Conservation (phyloP, 1,284 basidiomycete species). For the Heterobasidion annosum region DNA sequence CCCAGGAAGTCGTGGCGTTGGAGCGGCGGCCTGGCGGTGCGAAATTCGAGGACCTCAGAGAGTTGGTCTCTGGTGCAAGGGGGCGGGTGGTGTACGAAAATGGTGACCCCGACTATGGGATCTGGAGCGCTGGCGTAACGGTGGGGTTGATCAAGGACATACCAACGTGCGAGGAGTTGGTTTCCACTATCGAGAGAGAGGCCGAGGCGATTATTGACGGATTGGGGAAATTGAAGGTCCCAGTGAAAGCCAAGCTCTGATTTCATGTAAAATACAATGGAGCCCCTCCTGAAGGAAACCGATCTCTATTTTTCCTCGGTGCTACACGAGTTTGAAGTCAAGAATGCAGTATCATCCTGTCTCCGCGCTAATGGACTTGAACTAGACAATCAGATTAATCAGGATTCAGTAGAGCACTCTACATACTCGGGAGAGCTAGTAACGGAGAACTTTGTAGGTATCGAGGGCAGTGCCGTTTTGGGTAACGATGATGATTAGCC, state of each 20-base stretch:
- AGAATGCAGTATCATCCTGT: too few species aligned
- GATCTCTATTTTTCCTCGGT: too few species aligned
- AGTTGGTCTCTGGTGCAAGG: slow-evolving; percentile 76
- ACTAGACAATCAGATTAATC: too few species aligned
- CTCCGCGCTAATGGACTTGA: too few species aligned
- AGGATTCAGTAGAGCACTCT: too few species aligned
- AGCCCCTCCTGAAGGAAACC: too few species aligned
- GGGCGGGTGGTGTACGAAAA: slow-evolving; percentile 77
- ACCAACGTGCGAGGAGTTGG: slow-evolving; percentile 73
- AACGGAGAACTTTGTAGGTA: too few species aligned
- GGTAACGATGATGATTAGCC: too few species aligned
- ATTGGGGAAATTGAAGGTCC: slow-evolving; percentile 28
- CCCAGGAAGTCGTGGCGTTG: slow-evolving; percentile 74
- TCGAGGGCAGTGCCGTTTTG: too few species aligned
- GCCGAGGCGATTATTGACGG: slow-evolving; percentile 65
- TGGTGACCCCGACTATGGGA: slow-evolving; percentile 82
- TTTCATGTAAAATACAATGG: neutral
- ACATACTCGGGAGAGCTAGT: too few species aligned
- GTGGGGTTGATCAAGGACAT: slow-evolving; percentile 84
- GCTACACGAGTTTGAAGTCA: too few species aligned
- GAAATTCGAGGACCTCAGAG: slow-evolving; percentile 80
- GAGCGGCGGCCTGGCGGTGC: slow-evolving; percentile 78
- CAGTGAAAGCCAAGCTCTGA: slow-evolving; percentile 24
- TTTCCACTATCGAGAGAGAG: slow-evolving; percentile 69
- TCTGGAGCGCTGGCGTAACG: slow-evolving; percentile 79